Percentiles rank a stretch among this genome's conserved stretches.
phyloP scores from a whole-genome alignment of 768 basidiomycete genomes.

The Rhodotorula taiwanensis region DNA sequence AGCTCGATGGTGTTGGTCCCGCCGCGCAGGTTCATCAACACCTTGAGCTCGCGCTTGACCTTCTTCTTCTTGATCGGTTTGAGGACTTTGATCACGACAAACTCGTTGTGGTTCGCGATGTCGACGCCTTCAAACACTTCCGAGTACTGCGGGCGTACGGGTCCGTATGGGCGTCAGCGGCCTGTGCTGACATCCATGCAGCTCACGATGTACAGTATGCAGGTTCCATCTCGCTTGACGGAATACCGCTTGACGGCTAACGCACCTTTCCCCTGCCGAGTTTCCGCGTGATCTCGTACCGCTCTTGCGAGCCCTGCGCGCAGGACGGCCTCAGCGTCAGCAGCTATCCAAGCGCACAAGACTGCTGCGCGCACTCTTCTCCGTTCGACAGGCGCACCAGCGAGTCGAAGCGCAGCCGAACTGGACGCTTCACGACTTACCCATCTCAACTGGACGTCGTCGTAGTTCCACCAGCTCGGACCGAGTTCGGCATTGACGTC shows the following conservation, averaged over 20 bases:
- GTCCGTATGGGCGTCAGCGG: no score
- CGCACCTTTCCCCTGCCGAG: conserved; percentile 26
- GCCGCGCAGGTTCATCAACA: conserved; percentile 89
- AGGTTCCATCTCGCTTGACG: no score
- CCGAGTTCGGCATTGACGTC: conserved; percentile 35
- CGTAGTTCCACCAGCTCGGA: conserved; percentile 34
- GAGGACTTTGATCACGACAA: conserved; percentile 71
- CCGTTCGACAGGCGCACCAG: no score
- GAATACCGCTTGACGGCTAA: no score
- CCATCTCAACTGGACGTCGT: conserved; percentile 73
- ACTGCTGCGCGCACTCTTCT: no score
- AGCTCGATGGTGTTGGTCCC: conserved; percentile 91
- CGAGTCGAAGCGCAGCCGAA: no score
- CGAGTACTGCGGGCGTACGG: conserved; percentile 35
- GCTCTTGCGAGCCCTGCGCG: conserved; percentile 25
- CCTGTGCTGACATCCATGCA: not conserved
- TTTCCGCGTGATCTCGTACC: conserved; percentile 31
- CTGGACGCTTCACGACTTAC: not conserved
- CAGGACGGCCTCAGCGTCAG: no score
- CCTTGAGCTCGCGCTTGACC: conserved; percentile 98
- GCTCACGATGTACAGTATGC: not conserved
- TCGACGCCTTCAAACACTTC: conserved; percentile 42
- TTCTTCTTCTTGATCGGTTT: conserved; percentile 99
- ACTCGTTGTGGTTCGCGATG: conserved; percentile 41
- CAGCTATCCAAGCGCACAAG: no score